phyloP scores from a whole-genome alignment of 2,329 filamentous ascomycete genomes.

The Trichoderma semiorbis region DNA sequence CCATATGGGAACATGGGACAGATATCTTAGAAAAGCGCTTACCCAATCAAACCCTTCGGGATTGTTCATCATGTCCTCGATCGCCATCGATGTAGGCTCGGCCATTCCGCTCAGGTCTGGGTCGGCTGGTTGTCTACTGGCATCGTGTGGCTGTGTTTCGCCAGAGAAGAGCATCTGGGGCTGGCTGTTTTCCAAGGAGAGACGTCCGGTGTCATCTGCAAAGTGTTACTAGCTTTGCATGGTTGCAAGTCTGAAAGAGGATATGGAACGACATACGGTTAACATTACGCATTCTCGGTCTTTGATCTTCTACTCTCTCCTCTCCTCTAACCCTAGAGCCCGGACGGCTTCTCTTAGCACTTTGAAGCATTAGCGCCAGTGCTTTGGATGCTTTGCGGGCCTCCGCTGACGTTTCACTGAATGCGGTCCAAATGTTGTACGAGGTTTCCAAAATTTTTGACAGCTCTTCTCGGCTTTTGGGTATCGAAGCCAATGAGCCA shows the following conservation, averaged over 20 bases:
- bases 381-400: background rate
- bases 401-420: background rate
- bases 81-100: background rate
- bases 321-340: background rate
- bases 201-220: background rate
- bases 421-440: background rate
- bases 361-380: background rate
- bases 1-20: background rate
- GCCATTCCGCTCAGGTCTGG: background rate
- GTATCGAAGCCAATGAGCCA: background rate
- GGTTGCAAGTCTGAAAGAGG: background rate
- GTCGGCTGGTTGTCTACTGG: background rate
- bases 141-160: background rate
- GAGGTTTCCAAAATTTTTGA: background rate
- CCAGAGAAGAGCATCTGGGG: background rate
- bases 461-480: background rate
- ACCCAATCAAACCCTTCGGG: background rate
- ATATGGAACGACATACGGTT: background rate
- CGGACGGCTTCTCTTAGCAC: background rate
- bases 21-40: background rate
- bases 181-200: background rate
- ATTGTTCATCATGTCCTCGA: background rate
- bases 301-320: background rate
- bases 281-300: background rate
- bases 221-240: background rate